These are phyloP conservation scores for Penstemon barbatus DNA, from an alignment of 257 asterid genomes.

Conservation along the genomic window DNA sequence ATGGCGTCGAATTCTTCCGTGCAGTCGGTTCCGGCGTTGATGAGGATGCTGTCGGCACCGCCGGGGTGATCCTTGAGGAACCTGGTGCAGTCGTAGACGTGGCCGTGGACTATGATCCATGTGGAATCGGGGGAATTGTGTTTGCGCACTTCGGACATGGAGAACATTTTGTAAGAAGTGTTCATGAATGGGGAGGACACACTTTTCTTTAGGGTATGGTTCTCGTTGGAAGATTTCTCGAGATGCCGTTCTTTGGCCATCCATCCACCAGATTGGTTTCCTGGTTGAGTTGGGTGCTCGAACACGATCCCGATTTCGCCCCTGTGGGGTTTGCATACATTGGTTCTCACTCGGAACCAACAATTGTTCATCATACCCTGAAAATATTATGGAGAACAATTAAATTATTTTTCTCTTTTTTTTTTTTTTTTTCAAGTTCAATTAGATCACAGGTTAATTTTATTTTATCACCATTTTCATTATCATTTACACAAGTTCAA, in stretches of 20 bases:
- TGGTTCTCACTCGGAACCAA: constrained; percentile 86
- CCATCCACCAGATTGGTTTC: constrained; percentile 92
- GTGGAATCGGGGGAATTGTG: constrained; percentile 74
- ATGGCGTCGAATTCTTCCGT: constrained; percentile 95
- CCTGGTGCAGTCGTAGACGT: constrained; percentile 73
- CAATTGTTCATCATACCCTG: constrained; percentile 99
- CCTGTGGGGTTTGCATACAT: constrained; percentile 71
- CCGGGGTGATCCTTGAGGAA: constrained; percentile 94
- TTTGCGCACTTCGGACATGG: constrained; percentile 67
- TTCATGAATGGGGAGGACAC: constrained; percentile 88
- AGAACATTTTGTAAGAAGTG: constrained; percentile 55
- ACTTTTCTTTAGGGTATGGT: constrained; percentile 57
- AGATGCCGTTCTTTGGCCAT: constrained; percentile 83
- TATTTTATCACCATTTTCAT: too few relatives aligned
- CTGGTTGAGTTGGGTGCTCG: constrained; percentile 95
- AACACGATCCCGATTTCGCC: constrained; percentile 88
- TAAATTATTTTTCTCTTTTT: too few relatives aligned
- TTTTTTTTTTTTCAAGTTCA: neutral
- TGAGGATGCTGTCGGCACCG: constrained; percentile 83
- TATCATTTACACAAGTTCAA: too few relatives aligned
- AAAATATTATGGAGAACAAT: neutral
- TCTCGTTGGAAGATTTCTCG: constrained; percentile 50
- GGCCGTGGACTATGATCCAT: constrained; percentile 92
- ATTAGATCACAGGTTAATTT: too few relatives aligned
- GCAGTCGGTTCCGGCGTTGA: constrained; percentile 89